Conservation (phyloP, 176 grass and related monocot genomes). For the Oropetium thomaeum region DNA sequence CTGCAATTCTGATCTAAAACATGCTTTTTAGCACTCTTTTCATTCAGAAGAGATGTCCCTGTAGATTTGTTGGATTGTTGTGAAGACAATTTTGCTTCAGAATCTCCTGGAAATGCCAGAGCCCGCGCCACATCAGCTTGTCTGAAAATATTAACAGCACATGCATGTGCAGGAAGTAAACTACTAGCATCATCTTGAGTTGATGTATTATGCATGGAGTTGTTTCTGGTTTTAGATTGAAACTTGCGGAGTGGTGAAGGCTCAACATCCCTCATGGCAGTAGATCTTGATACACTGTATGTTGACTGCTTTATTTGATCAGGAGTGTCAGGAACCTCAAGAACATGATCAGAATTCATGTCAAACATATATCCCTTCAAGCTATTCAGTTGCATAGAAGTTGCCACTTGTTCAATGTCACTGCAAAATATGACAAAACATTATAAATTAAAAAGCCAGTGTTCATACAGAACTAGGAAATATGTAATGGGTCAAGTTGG, state of each 20-base stretch:
- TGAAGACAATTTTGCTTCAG: constrained; percentile 7
- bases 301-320: constrained; percentile 44
- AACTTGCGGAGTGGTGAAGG: neutral
- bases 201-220: constrained; percentile 17
- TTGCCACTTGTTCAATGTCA: neutral
- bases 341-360: constrained; percentile 53
- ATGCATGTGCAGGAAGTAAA: constrained; percentile 3
- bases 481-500: neutral
- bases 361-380: constrained; percentile 16
- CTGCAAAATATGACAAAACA: constrained; percentile 21
- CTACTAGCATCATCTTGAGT: constrained; percentile 19
- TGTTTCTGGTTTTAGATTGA: constrained; percentile 29
- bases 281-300: constrained; percentile 24
- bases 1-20: constrained; percentile 21
- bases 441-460: neutral
- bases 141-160: constrained; percentile 20
- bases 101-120: constrained; percentile 22
- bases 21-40: constrained; percentile 27
- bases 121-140: constrained; percentile 41
- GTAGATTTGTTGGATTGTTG: neutral
- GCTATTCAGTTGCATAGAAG: constrained; percentile 13
- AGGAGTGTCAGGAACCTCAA: constrained; percentile 77
- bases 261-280: constrained; percentile 30
- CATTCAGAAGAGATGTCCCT: constrained; percentile 24
- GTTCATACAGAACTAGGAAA: neutral